Evolutionary conservation across 2,329 filamentous ascomycete species (phyloP).

Genomic region (Sarocladium brachiariae): DNA sequence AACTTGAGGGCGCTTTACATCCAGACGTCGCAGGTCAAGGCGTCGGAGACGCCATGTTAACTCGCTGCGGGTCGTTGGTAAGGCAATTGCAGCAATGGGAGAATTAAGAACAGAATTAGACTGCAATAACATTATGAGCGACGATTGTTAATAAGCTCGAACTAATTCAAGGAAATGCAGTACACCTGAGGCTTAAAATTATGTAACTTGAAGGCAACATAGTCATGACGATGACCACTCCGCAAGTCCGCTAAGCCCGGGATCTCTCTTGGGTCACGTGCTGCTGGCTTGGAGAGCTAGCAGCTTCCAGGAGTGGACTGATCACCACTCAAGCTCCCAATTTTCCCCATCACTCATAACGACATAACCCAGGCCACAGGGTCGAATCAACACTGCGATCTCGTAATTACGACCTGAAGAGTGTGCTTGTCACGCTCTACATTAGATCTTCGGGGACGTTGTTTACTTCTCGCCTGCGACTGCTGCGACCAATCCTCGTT

Average conservation of each 20-base stretch:
- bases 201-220: neutral
- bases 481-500: conserved; percentile 12
- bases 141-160: too few species aligned
- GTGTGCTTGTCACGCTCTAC: neutral
- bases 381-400: neutral
- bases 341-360: conserved; percentile 5
- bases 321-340: conserved; percentile 9
- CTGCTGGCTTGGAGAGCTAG: conserved; percentile 2
- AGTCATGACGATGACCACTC: conserved; percentile 1
- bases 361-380: conserved; percentile 4
- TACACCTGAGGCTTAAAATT: neutral
- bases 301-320: conserved; percentile 9
- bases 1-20: conserved; percentile 39
- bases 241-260: conserved; percentile 6
- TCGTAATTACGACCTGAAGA: neutral
- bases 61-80: too few species aligned
- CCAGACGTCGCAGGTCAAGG: neutral
- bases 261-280: neutral
- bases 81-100: too few species aligned
- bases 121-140: neutral
- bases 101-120: too few species aligned
- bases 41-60: neutral
- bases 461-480: neutral
- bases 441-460: neutral
- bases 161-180: too few species aligned